These are phyloP conservation scores for Tetracentron sinense DNA, from an alignment of 164 flowering plant genomes.

Conservation along the genomic window DNA sequence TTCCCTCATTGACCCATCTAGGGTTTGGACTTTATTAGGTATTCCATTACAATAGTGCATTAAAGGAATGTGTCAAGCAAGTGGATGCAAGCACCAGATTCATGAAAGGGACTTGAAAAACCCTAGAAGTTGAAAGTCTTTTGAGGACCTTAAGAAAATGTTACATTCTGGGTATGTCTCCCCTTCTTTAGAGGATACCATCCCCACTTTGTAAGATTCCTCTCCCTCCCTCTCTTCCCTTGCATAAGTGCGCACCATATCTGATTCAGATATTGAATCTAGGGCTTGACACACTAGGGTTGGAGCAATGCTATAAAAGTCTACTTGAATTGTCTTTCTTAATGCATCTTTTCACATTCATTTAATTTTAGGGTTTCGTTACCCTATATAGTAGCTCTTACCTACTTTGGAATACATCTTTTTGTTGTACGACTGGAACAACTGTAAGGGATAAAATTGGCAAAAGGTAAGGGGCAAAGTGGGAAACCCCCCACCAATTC, in stretches of 20 bases:
- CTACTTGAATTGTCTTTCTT: not conserved
- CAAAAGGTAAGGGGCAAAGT: too few relatives aligned
- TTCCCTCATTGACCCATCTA: slow-evolving; percentile 2
- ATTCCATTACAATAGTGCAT: not conserved
- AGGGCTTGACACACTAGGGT: not conserved
- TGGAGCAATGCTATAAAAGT: not conserved
- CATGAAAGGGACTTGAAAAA: slow-evolving; percentile 5
- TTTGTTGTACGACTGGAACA: not conserved
- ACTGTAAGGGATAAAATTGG: too few relatives aligned
- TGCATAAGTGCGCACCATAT: not conserved
- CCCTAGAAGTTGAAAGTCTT: slow-evolving; percentile 7
- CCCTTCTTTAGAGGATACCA: slow-evolving; percentile 9
- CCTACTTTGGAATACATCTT: not conserved
- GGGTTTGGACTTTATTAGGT: slow-evolving; percentile 1
- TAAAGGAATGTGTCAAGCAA: not conserved
- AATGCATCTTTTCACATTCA: not conserved
- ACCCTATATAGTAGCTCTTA: too few relatives aligned
- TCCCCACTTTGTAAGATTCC: slow-evolving; percentile 1
- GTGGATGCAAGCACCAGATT: slow-evolving; percentile 8
- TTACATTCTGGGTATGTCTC: not conserved
- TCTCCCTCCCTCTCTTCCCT: too few relatives aligned
- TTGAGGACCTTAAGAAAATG: slow-evolving; percentile 5
- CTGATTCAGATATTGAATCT: not conserved
- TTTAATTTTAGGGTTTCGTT: not conserved
- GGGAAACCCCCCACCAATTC: too few relatives aligned